phyloP scores from a whole-genome alignment of 768 basidiomycete genomes.

The Kwoniella dejecticola region DNA sequence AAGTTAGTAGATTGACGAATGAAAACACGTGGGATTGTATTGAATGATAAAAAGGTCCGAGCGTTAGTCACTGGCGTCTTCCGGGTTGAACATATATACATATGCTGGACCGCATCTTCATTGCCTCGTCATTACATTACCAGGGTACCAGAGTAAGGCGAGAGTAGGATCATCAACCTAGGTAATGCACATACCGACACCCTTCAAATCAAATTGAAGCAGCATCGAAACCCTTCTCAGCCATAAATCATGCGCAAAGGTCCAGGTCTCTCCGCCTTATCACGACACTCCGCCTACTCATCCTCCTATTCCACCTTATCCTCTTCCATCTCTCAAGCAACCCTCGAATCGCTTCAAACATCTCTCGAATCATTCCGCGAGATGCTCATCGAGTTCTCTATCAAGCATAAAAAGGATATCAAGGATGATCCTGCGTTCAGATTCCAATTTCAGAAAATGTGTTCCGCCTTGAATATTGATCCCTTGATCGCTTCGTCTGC shows the following conservation, averaged over 20 bases:
- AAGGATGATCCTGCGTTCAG: conserved; percentile 80
- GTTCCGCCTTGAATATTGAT: conserved; percentile 89
- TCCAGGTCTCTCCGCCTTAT: conserved; percentile 84
- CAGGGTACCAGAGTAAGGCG: too few relatives aligned
- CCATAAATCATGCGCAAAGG: conserved; percentile 67
- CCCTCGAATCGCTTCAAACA: conserved; percentile 74
- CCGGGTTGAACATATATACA: too few relatives aligned
- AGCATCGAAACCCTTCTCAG: too few relatives aligned
- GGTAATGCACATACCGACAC: too few relatives aligned
- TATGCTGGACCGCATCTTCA: too few relatives aligned
- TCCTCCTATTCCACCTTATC: conserved; percentile 82
- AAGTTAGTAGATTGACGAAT: background rate
- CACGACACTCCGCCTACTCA: conserved; percentile 78
- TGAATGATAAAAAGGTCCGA: too few relatives aligned
- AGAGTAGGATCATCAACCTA: too few relatives aligned
- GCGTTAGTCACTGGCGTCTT: too few relatives aligned
- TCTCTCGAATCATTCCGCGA: conserved; percentile 83
- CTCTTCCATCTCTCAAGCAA: conserved; percentile 70
- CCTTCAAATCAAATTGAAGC: too few relatives aligned
- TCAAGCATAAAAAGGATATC: conserved; percentile 80
- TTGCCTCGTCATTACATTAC: too few relatives aligned
- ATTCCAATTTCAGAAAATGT: conserved; percentile 94
- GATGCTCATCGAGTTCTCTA: conserved; percentile 75
- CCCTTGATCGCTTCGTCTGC: conserved; percentile 66
- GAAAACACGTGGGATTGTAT: conserved; percentile 4